Evolutionary conservation across 2,329 filamentous ascomycete genomes (phyloP).

Genomic region (Cladosporium sp.): DNA sequence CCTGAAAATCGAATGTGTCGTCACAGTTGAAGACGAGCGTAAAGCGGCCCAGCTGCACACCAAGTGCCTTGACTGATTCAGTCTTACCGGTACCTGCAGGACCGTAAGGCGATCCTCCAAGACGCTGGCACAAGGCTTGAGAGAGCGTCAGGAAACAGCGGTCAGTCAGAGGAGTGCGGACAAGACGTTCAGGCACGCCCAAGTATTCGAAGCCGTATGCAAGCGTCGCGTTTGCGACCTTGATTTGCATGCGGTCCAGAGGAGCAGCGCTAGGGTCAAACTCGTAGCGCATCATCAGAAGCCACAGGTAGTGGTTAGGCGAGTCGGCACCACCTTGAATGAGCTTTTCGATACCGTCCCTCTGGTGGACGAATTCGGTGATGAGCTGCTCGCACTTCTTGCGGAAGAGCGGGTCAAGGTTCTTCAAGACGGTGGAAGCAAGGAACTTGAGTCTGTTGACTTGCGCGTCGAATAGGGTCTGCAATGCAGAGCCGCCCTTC

Average conservation of each 20-base stretch:
- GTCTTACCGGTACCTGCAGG: slow-evolving; percentile 98
- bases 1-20: slow-evolving; percentile 98
- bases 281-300: slow-evolving; percentile 94
- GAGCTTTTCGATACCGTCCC: slow-evolving; percentile 85
- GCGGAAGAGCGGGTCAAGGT: slow-evolving; percentile 76
- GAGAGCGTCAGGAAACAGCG: slow-evolving; percentile 97
- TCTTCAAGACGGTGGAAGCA: slow-evolving; percentile 80
- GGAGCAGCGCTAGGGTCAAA: slow-evolving; percentile 78
- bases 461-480: slow-evolving; percentile 70
- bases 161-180: slow-evolving; percentile 93
- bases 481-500: slow-evolving; percentile 63
- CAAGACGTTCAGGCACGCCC: slow-evolving; percentile 90
- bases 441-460: slow-evolving; percentile 79
- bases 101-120: slow-evolving; percentile 95
- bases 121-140: slow-evolving; percentile 86
- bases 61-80: slow-evolving; percentile 95
- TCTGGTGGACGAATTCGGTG: slow-evolving; percentile 96
- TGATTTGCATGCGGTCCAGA: slow-evolving; percentile 75
- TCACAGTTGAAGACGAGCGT: slow-evolving; percentile 99
- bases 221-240: slow-evolving; percentile 93
- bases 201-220: slow-evolving; percentile 98
- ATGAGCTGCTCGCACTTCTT: slow-evolving; percentile 99
- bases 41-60: slow-evolving; percentile 92
- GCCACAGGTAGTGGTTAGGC: slow-evolving; percentile 81
- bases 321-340: slow-evolving; percentile 67